Conservation (phyloP, 495 filamentous ascomycete genomes). For the Tuber indicum region DNA sequence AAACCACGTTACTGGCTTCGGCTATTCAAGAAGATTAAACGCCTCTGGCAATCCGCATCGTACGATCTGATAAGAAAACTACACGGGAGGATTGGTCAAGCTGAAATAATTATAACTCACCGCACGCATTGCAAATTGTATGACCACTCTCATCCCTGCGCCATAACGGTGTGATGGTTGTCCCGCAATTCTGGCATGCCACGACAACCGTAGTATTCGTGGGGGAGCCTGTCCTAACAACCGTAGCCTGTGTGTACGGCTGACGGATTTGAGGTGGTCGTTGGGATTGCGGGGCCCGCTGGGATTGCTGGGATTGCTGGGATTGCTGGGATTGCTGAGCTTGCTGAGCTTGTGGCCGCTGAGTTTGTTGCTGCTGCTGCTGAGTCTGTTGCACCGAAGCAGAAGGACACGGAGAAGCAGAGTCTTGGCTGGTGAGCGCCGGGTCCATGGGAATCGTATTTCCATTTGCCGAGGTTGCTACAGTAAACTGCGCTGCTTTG, state of each 20-base stretch:
- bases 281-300: conserved; percentile 23
- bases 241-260: conserved; percentile 27
- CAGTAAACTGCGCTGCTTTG: conserved; percentile 66
- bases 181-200: conserved; percentile 95
- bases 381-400: conserved; percentile 31
- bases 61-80: conserved; percentile 38
- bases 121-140: conserved; percentile 98
- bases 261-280: conserved; percentile 17
- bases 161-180: conserved; percentile 95
- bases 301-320: conserved; percentile 17
- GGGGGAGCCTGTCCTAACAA: conserved; percentile 36
- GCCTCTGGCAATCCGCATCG: conserved; percentile 25
- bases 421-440: conserved; percentile 23
- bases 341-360: not conserved
- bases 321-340: conserved; percentile 18
- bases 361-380: conserved; percentile 28
- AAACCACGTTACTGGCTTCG: conserved; percentile 8
- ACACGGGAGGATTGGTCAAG: conserved; percentile 2
- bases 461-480: conserved; percentile 43
- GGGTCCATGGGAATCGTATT: conserved; percentile 29
- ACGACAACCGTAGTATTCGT: conserved; percentile 67
- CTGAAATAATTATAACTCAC: conserved; percentile 51
- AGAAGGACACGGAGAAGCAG: conserved; percentile 44
- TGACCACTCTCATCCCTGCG: conserved; percentile 88
- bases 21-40: conserved; percentile 18